Conservation (phyloP, 2,329 filamentous ascomycete species). For the Didymella segeticola region DNA sequence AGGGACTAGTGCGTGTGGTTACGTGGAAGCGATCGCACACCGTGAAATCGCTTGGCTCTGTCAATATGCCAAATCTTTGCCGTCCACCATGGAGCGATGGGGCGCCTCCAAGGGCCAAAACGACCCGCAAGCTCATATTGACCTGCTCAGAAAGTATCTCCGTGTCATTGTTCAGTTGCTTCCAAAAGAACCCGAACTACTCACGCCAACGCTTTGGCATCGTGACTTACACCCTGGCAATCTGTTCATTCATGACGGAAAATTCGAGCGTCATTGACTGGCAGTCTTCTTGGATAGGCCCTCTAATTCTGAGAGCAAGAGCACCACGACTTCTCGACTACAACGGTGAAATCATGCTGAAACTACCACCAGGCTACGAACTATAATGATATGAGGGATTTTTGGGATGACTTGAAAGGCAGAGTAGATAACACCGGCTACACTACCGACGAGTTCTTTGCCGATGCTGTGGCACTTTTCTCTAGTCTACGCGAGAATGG, state of each 20-base stretch:
- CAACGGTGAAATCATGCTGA: constrained; percentile 36
- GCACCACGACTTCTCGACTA: constrained; percentile 40
- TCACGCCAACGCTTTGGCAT: background rate
- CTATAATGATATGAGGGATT: no score
- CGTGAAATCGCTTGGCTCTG: background rate
- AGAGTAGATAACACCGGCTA: no score
- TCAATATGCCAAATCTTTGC: background rate
- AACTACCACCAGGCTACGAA: constrained; percentile 10
- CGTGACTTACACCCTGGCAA: background rate
- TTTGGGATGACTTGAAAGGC: no score
- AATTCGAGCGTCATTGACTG: constrained; percentile 54
- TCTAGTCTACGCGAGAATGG: no score
- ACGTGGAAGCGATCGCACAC: background rate
- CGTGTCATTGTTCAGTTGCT: background rate
- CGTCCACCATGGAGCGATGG: background rate
- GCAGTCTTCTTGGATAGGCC: constrained; percentile 45
- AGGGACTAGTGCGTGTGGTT: background rate
- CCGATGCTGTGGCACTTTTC: no score
- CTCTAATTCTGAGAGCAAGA: constrained; percentile 33
- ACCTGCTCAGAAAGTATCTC: background rate
- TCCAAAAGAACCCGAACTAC: background rate
- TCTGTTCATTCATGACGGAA: constrained; percentile 25
- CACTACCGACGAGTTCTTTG: no score
- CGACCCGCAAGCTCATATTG: background rate
- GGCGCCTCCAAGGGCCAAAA: background rate